Evolutionary conservation across 2,329 filamentous ascomycete genomes (phyloP).

Genomic region (Hortaea sp.): DNA sequence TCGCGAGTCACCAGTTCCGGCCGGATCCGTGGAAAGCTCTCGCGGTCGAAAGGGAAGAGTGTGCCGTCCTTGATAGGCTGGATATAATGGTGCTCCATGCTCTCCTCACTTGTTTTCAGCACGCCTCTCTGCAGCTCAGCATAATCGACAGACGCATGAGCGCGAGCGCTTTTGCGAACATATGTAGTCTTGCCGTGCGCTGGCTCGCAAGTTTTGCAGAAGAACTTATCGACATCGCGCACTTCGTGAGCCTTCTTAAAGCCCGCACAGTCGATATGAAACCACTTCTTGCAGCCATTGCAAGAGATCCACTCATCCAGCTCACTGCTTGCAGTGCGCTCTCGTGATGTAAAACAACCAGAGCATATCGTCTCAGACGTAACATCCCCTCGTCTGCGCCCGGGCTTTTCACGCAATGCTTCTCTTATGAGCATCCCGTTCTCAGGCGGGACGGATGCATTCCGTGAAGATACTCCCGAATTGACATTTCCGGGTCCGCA

Average conservation of each 20-base stretch:
- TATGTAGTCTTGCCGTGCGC: slow-evolving; percentile 54
- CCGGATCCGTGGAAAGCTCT: slow-evolving; percentile 53
- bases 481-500: not conserved
- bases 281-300: slow-evolving; percentile 60
- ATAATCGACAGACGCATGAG: slow-evolving; percentile 58
- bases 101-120: slow-evolving; percentile 54
- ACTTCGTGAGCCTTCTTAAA: slow-evolving; percentile 56
- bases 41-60: slow-evolving; percentile 46
- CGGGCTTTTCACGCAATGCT: slow-evolving; percentile 17
- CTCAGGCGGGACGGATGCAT: slow-evolving; percentile 19
- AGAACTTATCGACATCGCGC: slow-evolving; percentile 58
- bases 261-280: slow-evolving; percentile 56
- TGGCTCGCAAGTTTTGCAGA: slow-evolving; percentile 50
- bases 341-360: slow-evolving; percentile 46
- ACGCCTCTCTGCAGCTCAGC: slow-evolving; percentile 57
- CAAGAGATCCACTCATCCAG: slow-evolving; percentile 57
- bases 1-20: slow-evolving; percentile 54
- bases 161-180: slow-evolving; percentile 55
- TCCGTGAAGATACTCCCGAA: not conserved
- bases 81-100: slow-evolving; percentile 58
- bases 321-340: slow-evolving; percentile 38
- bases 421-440: slow-evolving; percentile 17
- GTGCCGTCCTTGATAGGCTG: slow-evolving; percentile 56
- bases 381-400: slow-evolving; percentile 13
- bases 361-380: slow-evolving; percentile 42